Evolutionary conservation across 139 green algal genomes (phyloP).

Genomic region (Chlorella ohadii): DNA sequence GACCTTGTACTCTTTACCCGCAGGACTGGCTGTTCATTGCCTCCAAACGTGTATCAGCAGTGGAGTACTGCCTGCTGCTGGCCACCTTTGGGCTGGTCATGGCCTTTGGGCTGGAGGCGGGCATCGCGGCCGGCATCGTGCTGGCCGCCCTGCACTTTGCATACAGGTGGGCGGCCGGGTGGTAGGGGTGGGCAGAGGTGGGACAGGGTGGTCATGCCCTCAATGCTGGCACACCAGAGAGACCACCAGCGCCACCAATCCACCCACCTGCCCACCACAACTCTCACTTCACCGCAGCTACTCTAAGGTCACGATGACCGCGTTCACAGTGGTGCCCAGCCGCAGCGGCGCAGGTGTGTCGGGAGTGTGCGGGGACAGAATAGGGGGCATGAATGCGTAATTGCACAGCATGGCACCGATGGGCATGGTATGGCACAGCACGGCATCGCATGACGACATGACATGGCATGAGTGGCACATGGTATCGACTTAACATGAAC

Average conservation of each 20-base stretch:
- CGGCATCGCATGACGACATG: not conserved
- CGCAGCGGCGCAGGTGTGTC: conserved; percentile 47
- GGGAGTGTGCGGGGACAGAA: not conserved
- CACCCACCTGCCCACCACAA: not conserved
- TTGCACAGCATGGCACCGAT: not conserved
- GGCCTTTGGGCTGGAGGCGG: conserved; percentile 54
- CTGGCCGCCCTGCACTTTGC: conserved; percentile 75
- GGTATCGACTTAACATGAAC: too few relatives aligned
- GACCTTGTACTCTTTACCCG: too few relatives aligned
- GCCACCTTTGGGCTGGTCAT: conserved; percentile 71
- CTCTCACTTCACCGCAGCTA: too few relatives aligned
- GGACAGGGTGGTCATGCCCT: not conserved
- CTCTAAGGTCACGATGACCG: conserved; percentile 33
- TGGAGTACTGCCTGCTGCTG: conserved; percentile 81
- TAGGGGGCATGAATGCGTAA: not conserved
- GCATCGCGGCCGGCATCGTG: conserved; percentile 75
- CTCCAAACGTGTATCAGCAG: conserved; percentile 21
- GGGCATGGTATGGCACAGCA: not conserved
- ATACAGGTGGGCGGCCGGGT: conserved; percentile 48
- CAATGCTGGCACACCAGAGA: too few relatives aligned
- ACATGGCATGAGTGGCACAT: not conserved
- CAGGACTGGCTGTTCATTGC: conserved; percentile 57
- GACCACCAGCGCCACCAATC: too few relatives aligned
- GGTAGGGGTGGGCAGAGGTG: not conserved
- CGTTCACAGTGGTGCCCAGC: conserved; percentile 63